A percentile compares a stretch with the other conserved stretches of the same genome.
Conservation (phyloP, 2,329 filamentous ascomycete genomes). For the Aspergillus hortae region DNA sequence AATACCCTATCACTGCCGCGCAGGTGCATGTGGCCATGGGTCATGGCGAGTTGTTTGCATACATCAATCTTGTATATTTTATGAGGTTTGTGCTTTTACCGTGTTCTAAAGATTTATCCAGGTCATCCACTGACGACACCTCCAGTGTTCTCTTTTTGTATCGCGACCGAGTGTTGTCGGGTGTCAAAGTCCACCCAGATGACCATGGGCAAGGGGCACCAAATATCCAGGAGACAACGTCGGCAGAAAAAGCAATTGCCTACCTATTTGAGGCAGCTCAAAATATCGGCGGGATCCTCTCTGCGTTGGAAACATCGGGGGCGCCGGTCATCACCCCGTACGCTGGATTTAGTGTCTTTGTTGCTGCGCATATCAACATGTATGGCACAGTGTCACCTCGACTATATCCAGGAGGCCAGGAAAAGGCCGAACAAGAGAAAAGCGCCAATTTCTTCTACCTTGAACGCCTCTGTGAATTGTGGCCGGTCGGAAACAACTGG, state of each 20-base stretch:
- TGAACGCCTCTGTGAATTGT: conserved; percentile 29
- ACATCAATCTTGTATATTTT: conserved; percentile 36
- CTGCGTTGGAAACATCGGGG: conserved; percentile 27
- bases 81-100: conserved; percentile 26
- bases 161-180: conserved; percentile 31
- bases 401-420: conserved; percentile 31
- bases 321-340: conserved; percentile 35
- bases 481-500: conserved; percentile 35
- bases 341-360: conserved; percentile 36
- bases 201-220: conserved; percentile 17
- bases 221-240: conserved; percentile 9
- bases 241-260: conserved; percentile 21
- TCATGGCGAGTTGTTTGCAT: conserved; percentile 35
- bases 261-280: conserved; percentile 33
- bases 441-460: conserved; percentile 29
- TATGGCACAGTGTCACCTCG: conserved; percentile 32
- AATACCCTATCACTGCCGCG: conserved; percentile 31
- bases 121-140: neutral
- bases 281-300: conserved; percentile 28
- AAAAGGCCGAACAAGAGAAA: conserved; percentile 31
- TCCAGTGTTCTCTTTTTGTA: conserved; percentile 32
- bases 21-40: conserved; percentile 34
- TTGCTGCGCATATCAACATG: conserved; percentile 38
- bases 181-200: conserved; percentile 23
- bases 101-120: neutral